Evolutionary conservation across 2,329 filamentous ascomycete genomes (phyloP).

Genomic region (Hypomyces perniciosus): DNA sequence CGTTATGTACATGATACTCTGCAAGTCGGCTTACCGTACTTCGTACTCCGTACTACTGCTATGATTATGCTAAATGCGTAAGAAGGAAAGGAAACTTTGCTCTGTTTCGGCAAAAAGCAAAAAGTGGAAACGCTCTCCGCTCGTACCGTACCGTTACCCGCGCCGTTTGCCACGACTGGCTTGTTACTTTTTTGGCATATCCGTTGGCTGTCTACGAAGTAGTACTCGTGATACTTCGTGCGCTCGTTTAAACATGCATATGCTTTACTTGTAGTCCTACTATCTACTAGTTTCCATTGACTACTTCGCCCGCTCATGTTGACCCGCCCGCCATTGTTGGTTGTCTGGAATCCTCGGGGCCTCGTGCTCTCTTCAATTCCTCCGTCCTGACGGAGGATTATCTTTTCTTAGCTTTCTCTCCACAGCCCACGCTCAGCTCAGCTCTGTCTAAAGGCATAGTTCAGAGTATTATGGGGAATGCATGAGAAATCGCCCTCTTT

Average conservation of each 20-base stretch:
- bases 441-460: neutral
- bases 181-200: conserved; percentile 1
- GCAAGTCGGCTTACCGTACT: too few species aligned
- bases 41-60: neutral
- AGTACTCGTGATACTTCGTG: too few species aligned
- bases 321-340: neutral
- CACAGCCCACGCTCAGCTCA: neutral
- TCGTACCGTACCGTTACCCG: conserved; percentile 14
- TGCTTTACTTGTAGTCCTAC: too few species aligned
- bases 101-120: neutral
- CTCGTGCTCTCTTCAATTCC: neutral
- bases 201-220: neutral
- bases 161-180: conserved; percentile 7
- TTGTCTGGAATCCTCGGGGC: neutral
- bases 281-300: too few species aligned
- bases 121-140: conserved; percentile 14
- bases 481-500: neutral
- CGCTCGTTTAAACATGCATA: too few species aligned
- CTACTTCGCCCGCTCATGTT: neutral
- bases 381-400: too few species aligned
- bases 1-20: neutral
- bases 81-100: neutral
- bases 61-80: neutral
- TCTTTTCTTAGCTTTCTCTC: neutral
- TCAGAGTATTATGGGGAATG: neutral